Evolutionary conservation across 2,329 filamentous ascomycete genomes (phyloP), one percentile per base, ranked within the genome.

Genomic region (Ophiostoma montium): DNA sequence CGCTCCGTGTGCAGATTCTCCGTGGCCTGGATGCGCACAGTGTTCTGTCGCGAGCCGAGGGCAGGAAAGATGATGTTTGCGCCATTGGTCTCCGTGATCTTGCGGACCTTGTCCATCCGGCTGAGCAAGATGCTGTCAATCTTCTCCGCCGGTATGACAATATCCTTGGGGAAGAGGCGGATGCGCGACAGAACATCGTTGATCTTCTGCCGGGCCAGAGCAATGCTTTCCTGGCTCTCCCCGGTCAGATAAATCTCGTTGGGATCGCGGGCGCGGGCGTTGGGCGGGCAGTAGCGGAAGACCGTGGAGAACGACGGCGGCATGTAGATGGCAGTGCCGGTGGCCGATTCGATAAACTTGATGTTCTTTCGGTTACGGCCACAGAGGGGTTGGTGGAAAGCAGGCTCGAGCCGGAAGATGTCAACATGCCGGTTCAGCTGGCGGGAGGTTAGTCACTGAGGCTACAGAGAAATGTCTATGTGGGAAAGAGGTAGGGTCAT

Each of bases 291-390:
- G 64, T 95, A 98, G 52, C 86, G 84, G 61, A 92, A 95, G 55
- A 95, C 82, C 52, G 84, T 81, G 13, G 90, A 89, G 62, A 96
- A 96, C 1, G 90, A 84, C 8, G 89, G 88, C 27, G 92, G 92
- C 62, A 98, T 96, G 68, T 98, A 98, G 59, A 98, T 96, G 55
- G 92, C 90, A 9, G 92, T 96, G 59, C 89, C 87, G 13, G 92
- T 96, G 27, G 84, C 80, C 13, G 92, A 94, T 66, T 98, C 92
- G 60, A 98, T 95, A 59, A 92, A 71, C 70, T 96, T 96, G 70
- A 98, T 95, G 64, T 95, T 95, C 71, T 95, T 94, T 57, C 92
- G 79, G 57, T 89, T 90, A 45, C 92, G 85, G 45, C 92, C 92
- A 63, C 89, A 95, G 46, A 96, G 81, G 49, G 95, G 74, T 51